Conservation (phyloP, 1,284 basidiomycete species). For the Vanrija sp. region DNA sequence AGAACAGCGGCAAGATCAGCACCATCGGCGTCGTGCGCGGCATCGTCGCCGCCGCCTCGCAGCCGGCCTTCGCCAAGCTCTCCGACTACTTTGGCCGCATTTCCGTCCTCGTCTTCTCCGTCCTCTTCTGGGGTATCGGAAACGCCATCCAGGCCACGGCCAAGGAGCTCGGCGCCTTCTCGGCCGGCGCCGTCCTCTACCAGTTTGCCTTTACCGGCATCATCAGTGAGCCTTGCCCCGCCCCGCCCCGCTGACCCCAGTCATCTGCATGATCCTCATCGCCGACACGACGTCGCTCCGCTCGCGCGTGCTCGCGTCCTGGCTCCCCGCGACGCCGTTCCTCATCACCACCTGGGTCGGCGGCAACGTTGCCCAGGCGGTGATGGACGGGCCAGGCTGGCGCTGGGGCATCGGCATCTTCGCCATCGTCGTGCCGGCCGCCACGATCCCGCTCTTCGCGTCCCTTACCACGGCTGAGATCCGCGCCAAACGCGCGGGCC, state of each 20-base stretch:
- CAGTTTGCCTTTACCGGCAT: slow-evolving; percentile 39
- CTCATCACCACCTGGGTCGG: slow-evolving; percentile 29
- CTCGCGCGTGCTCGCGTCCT: slow-evolving; percentile 49
- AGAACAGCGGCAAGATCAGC: slow-evolving; percentile 29
- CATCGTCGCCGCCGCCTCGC: slow-evolving; percentile 35
- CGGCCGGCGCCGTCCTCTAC: slow-evolving; percentile 45
- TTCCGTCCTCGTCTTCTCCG: slow-evolving; percentile 40
- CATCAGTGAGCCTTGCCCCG: slow-evolving; percentile 15
- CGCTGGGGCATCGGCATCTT: slow-evolving; percentile 50
- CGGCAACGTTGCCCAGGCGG: slow-evolving; percentile 23
- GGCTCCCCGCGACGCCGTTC: slow-evolving; percentile 49
- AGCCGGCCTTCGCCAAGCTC: slow-evolving; percentile 42
- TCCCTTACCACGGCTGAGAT: slow-evolving; percentile 38
- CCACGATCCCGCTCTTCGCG: slow-evolving; percentile 39
- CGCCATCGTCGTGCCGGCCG: slow-evolving; percentile 50
- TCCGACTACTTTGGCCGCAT: slow-evolving; percentile 49
- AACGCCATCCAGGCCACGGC: slow-evolving; percentile 43
- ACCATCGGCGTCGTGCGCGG: slow-evolving; percentile 43
- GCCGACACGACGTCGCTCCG: slow-evolving; percentile 49
- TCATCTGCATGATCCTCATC: slow-evolving; percentile 48
- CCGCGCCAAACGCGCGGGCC: slow-evolving; percentile 19
- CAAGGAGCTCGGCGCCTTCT: slow-evolving; percentile 36
- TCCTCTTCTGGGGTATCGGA: slow-evolving; percentile 46
- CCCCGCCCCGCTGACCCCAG: slow-evolving; percentile 4
- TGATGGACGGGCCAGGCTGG: slow-evolving; percentile 39